Percentiles rank a stretch among this genome's conserved stretches.
These are phyloP conservation scores for Debaryomyces prosopidis DNA, from an alignment of 805 yeast species.

Conservation along the genomic window DNA sequence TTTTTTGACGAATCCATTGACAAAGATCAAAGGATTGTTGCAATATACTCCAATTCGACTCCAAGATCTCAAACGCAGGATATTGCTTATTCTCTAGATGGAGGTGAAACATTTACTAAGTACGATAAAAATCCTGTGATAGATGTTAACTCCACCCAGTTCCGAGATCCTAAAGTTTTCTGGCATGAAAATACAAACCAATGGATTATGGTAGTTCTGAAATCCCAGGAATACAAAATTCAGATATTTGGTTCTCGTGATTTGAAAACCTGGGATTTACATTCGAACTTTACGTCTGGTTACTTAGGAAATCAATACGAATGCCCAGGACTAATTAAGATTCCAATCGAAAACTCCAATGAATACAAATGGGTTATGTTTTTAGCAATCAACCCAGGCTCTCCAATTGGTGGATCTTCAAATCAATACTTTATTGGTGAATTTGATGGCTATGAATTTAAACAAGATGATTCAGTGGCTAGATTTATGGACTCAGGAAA, in stretches of 20 bases:
- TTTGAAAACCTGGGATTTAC: slow-evolving; percentile 25
- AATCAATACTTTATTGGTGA: slow-evolving; percentile 43
- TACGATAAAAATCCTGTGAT: slow-evolving; percentile 32
- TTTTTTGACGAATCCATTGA: slow-evolving; percentile 23
- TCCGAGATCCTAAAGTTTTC: slow-evolving; percentile 37
- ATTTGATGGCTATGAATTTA: slow-evolving; percentile 39
- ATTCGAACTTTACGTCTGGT: slow-evolving; percentile 26
- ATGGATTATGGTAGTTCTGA: slow-evolving; percentile 31
- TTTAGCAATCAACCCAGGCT: slow-evolving; percentile 43
- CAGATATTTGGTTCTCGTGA: slow-evolving; percentile 25
- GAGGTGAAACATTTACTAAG: slow-evolving; percentile 31
- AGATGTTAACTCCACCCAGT: slow-evolving; percentile 25
- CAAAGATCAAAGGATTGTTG: slow-evolving; percentile 34
- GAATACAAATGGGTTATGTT: slow-evolving; percentile 36
- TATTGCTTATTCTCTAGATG: slow-evolving; percentile 34
- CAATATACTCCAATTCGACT: slow-evolving; percentile 32
- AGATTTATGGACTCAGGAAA: slow-evolving; percentile 33
- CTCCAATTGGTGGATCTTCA: slow-evolving; percentile 40
- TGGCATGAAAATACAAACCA: slow-evolving; percentile 28
- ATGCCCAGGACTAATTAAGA: slow-evolving; percentile 38
- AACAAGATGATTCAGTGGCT: slow-evolving; percentile 25
- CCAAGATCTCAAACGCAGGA: slow-evolving; percentile 29
- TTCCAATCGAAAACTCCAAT: slow-evolving; percentile 20
- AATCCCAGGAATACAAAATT: slow-evolving; percentile 27
- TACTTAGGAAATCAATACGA: slow-evolving; percentile 40